Evolutionary conservation across 108 stramenopile genomes (phyloP), one percentile per base, ranked within the genome.

Genomic region (Skeletonema potamos): DNA sequence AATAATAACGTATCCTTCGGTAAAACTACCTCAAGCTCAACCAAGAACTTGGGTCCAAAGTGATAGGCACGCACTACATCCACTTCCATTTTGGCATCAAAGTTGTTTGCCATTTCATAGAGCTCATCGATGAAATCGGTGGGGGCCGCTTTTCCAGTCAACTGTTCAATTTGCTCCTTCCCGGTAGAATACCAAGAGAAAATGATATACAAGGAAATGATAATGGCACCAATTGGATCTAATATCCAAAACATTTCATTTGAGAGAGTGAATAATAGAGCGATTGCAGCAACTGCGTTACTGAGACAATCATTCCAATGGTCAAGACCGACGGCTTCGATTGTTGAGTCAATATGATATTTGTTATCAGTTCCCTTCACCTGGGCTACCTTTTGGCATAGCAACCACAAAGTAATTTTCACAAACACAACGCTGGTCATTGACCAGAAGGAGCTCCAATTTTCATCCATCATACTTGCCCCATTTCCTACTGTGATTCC

Each of bases 11-110:
- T 98, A 29, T 87, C 70, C 27, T 80, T 65, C 6, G 95, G 95
- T 70, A 98, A 73, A 34, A 98, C 96, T 18, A 96, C 90, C 69
- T 98, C 97, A 27, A 98, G 59, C 79, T 98, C 97, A 15, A 98
- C 97, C 65, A 96, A 71, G 62, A 93, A 98, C 66, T 93, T 93
- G 33, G 94, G 93, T 41, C 97, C 97, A 81, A 98, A 98, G 64
- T 98, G 96, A 67, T 98, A 98, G 39, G 95, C 95, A 4, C 96
- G 82, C 41, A 85, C 82, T 8, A 92, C 85, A 70, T 98, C 97
- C 20, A 96, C 91, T 27, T 76, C 66, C 82, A 97, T 85, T 54
- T 86, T 86, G 36, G 78, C 81, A 73, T 96, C 93, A 75, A 96
- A 94, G 44, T 80, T 77, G 15, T 80, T 76, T 0, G 94, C 95